A percentile compares a stretch with the other conserved stretches of the same genome.
These are phyloP conservation scores for Apiospora arundinis DNA, from an alignment of 2,329 filamentous ascomycete species.

Conservation along the genomic window DNA sequence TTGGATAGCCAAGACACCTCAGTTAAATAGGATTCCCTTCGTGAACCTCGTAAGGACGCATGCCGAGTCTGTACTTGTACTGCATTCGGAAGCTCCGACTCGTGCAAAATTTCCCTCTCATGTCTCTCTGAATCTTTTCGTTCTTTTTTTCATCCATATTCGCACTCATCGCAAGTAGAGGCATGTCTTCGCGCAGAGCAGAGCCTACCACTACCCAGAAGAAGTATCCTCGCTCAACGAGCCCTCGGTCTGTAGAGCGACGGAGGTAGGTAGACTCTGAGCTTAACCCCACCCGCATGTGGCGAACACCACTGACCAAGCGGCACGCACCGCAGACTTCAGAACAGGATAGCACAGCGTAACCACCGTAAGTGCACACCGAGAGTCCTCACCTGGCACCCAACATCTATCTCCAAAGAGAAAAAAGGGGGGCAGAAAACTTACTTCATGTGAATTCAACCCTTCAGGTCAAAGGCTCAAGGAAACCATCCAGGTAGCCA, in stretches of 20 bases:
- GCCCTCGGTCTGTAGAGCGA: not conserved
- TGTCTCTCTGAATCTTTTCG: not conserved
- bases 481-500: not conserved
- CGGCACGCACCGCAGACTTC: not conserved
- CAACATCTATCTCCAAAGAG: too few relatives aligned
- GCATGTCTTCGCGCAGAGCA: not conserved
- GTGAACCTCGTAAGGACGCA: not conserved
- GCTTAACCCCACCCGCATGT: too few relatives aligned
- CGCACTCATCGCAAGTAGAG: not conserved
- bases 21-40: too few relatives aligned
- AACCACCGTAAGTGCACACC: not conserved
- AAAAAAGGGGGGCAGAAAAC: not conserved
- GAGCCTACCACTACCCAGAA: not conserved
- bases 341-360: slow-evolving; percentile 9
- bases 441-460: not conserved
- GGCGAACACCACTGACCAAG: not conserved
- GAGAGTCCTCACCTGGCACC: too few relatives aligned
- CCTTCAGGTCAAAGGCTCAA: not conserved
- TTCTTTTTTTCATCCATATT: not conserved
- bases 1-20: too few relatives aligned
- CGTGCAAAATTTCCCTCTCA: too few relatives aligned
- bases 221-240: not conserved
- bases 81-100: not conserved
- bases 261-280: not conserved
- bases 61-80: not conserved